phyloP scores from a whole-genome alignment of 108 stramenopile species.

The Fragilaria crotonensis region DNA sequence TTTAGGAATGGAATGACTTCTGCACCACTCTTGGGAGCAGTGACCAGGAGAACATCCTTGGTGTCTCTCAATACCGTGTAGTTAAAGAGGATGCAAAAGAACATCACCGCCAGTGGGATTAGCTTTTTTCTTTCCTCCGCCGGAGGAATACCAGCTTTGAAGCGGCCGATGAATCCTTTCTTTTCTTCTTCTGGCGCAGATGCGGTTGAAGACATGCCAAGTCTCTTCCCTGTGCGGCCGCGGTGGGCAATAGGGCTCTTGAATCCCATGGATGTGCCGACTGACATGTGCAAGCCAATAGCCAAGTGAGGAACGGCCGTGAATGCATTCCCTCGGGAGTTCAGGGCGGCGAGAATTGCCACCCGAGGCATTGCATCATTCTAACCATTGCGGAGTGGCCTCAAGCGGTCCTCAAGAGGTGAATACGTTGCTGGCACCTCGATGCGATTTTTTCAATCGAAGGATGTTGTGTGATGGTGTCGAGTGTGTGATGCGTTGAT shows the following conservation, averaged over 20 bases:
- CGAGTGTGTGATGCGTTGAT: too few relatives aligned
- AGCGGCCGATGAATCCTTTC: slow-evolving; percentile 23
- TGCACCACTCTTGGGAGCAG: slow-evolving; percentile 83
- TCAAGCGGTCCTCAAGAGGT: too few relatives aligned
- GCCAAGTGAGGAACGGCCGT: not conserved
- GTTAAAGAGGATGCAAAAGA: slow-evolving; percentile 97
- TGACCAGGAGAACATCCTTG: slow-evolving; percentile 90
- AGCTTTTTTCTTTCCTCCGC: slow-evolving; percentile 86
- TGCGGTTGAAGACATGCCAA: not conserved
- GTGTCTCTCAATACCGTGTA: slow-evolving; percentile 97
- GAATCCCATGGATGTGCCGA: not conserved
- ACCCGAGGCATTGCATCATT: not conserved
- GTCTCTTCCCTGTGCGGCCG: not conserved
- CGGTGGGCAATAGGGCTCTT: not conserved
- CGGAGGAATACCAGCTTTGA: slow-evolving; percentile 63
- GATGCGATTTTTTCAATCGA: too few relatives aligned
- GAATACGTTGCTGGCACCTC: too few relatives aligned
- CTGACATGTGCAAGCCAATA: not conserved
- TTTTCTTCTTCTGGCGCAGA: slow-evolving; percentile 3
- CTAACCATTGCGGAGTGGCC: too few relatives aligned
- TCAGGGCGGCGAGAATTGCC: not conserved
- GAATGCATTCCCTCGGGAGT: not conserved
- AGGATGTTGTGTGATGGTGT: too few relatives aligned
- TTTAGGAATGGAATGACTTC: slow-evolving; percentile 98
- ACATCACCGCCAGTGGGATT: slow-evolving; percentile 88